Evolutionary conservation across 768 basidiomycete genomes (phyloP).

Genomic region (Cystobasidium tubakii): DNA sequence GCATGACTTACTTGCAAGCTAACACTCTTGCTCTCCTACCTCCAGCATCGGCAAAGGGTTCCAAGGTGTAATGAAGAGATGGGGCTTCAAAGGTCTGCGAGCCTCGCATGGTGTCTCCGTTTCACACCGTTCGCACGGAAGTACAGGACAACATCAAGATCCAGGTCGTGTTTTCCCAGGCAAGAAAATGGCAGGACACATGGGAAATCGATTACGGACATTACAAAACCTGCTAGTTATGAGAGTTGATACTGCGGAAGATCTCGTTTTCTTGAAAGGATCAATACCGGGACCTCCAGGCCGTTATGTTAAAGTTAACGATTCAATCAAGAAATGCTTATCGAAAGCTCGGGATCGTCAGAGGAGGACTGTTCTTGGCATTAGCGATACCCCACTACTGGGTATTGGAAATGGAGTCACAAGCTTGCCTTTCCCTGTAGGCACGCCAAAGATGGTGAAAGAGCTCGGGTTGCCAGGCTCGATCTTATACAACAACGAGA

Average conservation of each 20-base stretch:
- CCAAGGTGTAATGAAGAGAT: slow-evolving; percentile 92
- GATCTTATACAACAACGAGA: slow-evolving; percentile 21
- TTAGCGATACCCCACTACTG: slow-evolving; percentile 45
- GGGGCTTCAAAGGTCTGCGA: slow-evolving; percentile 81
- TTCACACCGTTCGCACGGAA: slow-evolving; percentile 85
- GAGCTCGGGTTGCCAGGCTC: slow-evolving; percentile 42
- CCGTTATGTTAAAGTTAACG: slow-evolving; percentile 73
- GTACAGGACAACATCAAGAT: slow-evolving; percentile 92
- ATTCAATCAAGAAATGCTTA: slow-evolving; percentile 81
- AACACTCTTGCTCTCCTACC: not conserved
- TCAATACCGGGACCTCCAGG: slow-evolving; percentile 83
- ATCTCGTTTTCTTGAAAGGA: slow-evolving; percentile 87
- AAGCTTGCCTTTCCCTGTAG: slow-evolving; percentile 86
- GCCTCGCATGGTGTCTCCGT: slow-evolving; percentile 95
- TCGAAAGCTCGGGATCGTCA: slow-evolving; percentile 59
- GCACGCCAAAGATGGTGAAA: slow-evolving; percentile 68
- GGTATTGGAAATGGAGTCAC: slow-evolving; percentile 66
- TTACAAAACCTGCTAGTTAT: slow-evolving; percentile 82
- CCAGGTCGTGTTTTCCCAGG: slow-evolving; percentile 94
- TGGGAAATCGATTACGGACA: slow-evolving; percentile 77
- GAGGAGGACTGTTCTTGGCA: slow-evolving; percentile 31
- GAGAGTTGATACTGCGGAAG: slow-evolving; percentile 74
- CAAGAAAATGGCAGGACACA: slow-evolving; percentile 94
- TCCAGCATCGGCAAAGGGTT: slow-evolving; percentile 91
- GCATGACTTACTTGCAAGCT: not conserved